Evolutionary conservation across 495 filamentous ascomycete species (phyloP).

Genomic region (Sordaria brevicollis): DNA sequence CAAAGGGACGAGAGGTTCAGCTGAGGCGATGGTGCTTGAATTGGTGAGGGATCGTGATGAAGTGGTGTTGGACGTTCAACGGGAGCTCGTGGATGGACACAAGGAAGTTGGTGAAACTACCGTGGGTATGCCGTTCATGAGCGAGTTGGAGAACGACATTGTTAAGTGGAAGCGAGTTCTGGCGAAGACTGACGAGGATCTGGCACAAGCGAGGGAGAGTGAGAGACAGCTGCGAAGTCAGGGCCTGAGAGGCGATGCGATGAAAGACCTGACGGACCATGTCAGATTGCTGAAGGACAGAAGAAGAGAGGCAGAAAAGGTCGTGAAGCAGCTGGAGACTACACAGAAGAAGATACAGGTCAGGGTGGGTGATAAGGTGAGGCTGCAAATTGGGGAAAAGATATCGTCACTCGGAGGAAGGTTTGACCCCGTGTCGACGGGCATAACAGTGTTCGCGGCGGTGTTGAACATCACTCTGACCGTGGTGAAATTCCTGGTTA

Average conservation of each 20-base stretch:
- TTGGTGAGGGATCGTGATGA: not conserved
- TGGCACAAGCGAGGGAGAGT: not conserved
- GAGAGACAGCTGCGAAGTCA: not conserved
- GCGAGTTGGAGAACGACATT: not conserved
- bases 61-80: not conserved
- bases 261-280: not conserved
- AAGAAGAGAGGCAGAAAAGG: not conserved
- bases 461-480: not conserved
- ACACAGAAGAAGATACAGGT: not conserved
- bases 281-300: not conserved
- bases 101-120: not conserved
- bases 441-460: not conserved
- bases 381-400: not conserved
- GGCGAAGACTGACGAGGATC: not conserved
- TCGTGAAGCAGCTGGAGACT: not conserved
- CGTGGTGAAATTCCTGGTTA: not conserved
- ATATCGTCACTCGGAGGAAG: not conserved
- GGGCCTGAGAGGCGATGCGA: not conserved
- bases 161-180: not conserved
- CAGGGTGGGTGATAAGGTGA: not conserved
- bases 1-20: not conserved
- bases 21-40: not conserved
- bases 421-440: not conserved
- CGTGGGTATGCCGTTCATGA: not conserved
- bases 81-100: not conserved